phyloP scores from a whole-genome alignment of 306 rosid genomes.

The Citrullus amarus region DNA sequence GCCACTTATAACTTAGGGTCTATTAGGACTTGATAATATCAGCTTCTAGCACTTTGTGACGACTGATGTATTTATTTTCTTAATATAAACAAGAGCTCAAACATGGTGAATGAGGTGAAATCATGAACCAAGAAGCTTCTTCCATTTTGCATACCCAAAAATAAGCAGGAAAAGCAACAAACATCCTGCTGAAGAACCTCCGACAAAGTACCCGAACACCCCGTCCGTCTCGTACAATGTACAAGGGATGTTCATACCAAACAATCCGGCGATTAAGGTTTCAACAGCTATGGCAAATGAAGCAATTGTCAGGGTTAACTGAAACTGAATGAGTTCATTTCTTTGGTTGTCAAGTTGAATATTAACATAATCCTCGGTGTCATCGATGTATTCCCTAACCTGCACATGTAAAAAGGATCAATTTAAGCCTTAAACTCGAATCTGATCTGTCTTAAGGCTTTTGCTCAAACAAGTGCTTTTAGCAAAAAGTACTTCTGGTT shows the following conservation, averaged over 20 bases:
- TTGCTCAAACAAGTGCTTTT: not conserved
- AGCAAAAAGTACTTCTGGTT: not conserved
- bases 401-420: slow-evolving; percentile 16
- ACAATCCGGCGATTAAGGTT: slow-evolving; percentile 53
- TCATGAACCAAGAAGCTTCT: slow-evolving; percentile 74
- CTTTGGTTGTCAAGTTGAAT: slow-evolving; percentile 96
- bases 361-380: slow-evolving; percentile 93
- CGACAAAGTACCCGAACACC: slow-evolving; percentile 45
- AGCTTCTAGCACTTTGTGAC: not conserved
- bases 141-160: slow-evolving; percentile 86
- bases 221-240: slow-evolving; percentile 1
- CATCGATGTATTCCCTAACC: slow-evolving; percentile 96
- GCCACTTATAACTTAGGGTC: not conserved
- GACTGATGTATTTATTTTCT: not conserved
- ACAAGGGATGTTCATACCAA: slow-evolving; percentile 93
- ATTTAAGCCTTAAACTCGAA: not conserved
- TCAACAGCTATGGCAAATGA: slow-evolving; percentile 71
- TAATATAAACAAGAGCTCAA: not conserved
- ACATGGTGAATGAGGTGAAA: not conserved
- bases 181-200: slow-evolving; percentile 24
- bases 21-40: not conserved
- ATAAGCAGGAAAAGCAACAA: slow-evolving; percentile 48
- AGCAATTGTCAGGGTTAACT: slow-evolving; percentile 82
- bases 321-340: slow-evolving; percentile 95
- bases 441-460: not conserved